A percentile compares a stretch with the other conserved stretches of the same genome.
These are phyloP conservation scores for Blastocystis sp. DNA, from an alignment of 352 stramenopile species.

Conservation along the genomic window DNA sequence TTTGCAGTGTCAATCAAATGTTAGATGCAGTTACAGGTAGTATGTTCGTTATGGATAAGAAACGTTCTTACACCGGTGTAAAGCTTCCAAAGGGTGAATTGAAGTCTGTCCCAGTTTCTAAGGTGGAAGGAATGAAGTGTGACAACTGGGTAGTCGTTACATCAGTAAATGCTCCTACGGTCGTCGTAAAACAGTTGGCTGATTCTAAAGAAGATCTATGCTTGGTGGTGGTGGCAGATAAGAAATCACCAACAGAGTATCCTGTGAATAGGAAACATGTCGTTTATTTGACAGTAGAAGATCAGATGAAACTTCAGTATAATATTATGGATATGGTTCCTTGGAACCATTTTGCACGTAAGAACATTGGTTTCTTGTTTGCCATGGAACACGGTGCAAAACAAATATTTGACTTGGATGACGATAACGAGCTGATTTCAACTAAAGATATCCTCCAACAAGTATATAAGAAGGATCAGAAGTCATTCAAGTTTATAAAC, in stretches of 20 bases:
- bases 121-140: conserved; percentile 25
- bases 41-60: conserved; percentile 48
- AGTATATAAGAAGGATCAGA: conserved; percentile 23
- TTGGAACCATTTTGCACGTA: conserved; percentile 62
- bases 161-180: conserved; percentile 50
- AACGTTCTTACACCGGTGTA: neutral
- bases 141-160: conserved; percentile 52
- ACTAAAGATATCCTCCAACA: conserved; percentile 18
- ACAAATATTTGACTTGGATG: conserved; percentile 62
- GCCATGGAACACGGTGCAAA: conserved; percentile 56
- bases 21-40: conserved; percentile 46
- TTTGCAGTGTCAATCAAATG: conserved; percentile 40
- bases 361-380: conserved; percentile 66
- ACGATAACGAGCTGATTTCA: conserved; percentile 68
- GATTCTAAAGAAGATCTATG: conserved; percentile 40
- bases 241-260: conserved; percentile 55
- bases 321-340: conserved; percentile 59
- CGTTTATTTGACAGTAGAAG: conserved; percentile 55
- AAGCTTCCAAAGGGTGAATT: neutral
- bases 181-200: conserved; percentile 39
- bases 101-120: neutral
- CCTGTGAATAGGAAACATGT: conserved; percentile 7
- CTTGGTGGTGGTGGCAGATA: conserved; percentile 58
- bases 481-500: conserved; percentile 46
- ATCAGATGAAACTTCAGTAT: conserved; percentile 32